phyloP scores from a whole-genome alignment of 2,329 filamentous ascomycete species.

The Fusarium globosum region DNA sequence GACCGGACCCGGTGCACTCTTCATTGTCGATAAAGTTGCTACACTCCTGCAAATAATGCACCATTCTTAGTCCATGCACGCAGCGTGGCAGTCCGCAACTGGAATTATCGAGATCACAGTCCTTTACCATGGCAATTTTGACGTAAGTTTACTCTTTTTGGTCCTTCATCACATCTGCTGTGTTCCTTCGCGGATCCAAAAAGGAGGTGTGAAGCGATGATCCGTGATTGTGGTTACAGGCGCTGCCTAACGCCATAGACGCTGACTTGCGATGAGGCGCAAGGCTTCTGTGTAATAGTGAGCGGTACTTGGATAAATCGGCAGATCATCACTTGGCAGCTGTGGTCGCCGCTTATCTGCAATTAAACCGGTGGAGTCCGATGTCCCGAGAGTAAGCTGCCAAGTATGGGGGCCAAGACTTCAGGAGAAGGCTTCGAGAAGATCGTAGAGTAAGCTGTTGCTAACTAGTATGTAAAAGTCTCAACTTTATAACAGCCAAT shows the following conservation, averaged over 20 bases:
- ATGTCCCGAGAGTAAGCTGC: not conserved
- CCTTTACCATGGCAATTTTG: not conserved
- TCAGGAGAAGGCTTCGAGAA: not conserved
- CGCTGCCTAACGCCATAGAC: not conserved
- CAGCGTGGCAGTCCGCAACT: not conserved
- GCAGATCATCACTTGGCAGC: not conserved
- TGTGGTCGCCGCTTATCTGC: constrained; percentile 6
- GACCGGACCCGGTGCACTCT: too few species aligned
- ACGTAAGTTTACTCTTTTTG: fast-evolving
- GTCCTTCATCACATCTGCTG: fast-evolving
- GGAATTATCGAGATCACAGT: not conserved
- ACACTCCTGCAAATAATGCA: too few species aligned
- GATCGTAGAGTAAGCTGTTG: fast-evolving
- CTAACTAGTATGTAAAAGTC: too few species aligned
- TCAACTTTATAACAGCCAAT: too few species aligned
- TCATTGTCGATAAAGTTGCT: too few species aligned
- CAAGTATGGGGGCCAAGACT: not conserved
- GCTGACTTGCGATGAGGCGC: not conserved
- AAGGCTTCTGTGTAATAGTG: fast-evolving
- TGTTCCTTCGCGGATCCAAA: too few species aligned
- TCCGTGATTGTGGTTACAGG: too few species aligned
- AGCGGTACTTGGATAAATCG: not conserved
- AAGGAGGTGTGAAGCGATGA: not conserved
- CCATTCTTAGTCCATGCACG: too few species aligned
- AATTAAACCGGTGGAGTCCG: constrained; percentile 10